A percentile compares a stretch with the other conserved stretches of the same genome.
Conservation (phyloP, 1,284 basidiomycete species). For the Leccinum solheimii region DNA sequence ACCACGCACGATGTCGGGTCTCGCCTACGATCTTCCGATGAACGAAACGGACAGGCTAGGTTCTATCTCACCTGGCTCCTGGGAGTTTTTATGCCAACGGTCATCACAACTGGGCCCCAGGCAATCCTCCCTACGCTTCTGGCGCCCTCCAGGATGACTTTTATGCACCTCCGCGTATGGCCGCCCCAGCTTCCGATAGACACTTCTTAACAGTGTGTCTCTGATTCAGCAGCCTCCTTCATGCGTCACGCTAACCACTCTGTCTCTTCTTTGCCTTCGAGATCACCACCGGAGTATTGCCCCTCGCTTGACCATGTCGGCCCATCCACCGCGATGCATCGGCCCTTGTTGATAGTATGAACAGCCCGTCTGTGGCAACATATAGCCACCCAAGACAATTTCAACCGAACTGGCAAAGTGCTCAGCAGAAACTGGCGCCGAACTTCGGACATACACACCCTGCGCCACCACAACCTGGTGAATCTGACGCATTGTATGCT, state of each 20-base stretch:
- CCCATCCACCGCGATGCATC: conserved; percentile 22
- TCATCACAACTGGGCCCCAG: conserved; percentile 7
- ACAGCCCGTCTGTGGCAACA: conserved; percentile 19
- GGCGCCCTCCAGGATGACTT: conserved; percentile 17
- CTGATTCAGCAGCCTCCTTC: conserved; percentile 18
- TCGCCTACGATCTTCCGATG: conserved; percentile 33
- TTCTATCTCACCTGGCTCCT: conserved; percentile 5
- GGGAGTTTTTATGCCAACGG: conserved; percentile 3
- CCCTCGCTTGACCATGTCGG: conserved; percentile 16
- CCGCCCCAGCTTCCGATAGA: not conserved
- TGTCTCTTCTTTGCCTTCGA: conserved; percentile 27
- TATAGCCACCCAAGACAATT: conserved; percentile 31
- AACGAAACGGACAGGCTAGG: conserved; percentile 6
- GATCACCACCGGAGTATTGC: conserved; percentile 27
- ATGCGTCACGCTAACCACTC: conserved; percentile 33
- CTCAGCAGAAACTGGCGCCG: conserved; percentile 35
- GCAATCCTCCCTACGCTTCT: conserved; percentile 6
- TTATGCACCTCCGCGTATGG: conserved; percentile 24
- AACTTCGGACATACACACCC: conserved; percentile 30
- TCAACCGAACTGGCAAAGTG: conserved; percentile 37
- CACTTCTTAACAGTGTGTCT: conserved; percentile 12
- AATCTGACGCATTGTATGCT: conserved; percentile 59
- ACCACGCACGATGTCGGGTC: conserved; percentile 28
- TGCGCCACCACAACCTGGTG: conserved; percentile 36
- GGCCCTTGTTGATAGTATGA: conserved; percentile 30